phyloP scores from a whole-genome alignment of 108 stramenopile genomes.

The Cylindrotheca fusiformis region DNA sequence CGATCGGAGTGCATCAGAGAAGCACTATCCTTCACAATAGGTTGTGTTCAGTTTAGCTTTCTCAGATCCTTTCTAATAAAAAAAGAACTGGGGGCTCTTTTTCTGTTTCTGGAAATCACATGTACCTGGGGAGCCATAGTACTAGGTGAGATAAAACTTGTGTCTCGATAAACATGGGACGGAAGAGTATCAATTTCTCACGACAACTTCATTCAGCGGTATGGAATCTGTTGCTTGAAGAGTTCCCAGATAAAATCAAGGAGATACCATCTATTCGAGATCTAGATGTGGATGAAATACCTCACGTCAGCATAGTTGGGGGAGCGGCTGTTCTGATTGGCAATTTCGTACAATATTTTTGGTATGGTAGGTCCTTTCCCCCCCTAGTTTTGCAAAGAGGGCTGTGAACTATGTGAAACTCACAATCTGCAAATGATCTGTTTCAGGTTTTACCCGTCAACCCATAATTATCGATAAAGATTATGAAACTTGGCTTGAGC shows the following conservation, averaged over 20 bases:
- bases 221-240: background rate
- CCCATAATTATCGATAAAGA: background rate
- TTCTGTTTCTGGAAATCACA: background rate
- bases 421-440: background rate
- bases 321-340: background rate
- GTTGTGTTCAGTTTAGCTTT: background rate
- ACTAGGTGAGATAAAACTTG: background rate
- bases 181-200: background rate
- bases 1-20: background rate
- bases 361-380: background rate
- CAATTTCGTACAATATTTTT: background rate
- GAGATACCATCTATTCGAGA: background rate
- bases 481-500: background rate
- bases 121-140: background rate
- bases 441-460: background rate
- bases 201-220: background rate
- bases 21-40: background rate
- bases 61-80: background rate
- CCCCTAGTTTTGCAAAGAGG: too few species aligned
- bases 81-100: background rate
- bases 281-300: background rate
- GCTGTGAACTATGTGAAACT: too few species aligned
- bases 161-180: too few species aligned
- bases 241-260: background rate
- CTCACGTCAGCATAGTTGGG: background rate